Percentiles rank a stretch among this genome's conserved stretches.
These are phyloP conservation scores for Phialophora expanda DNA, from an alignment of 2,329 filamentous ascomycete genomes.

Conservation along the genomic window DNA sequence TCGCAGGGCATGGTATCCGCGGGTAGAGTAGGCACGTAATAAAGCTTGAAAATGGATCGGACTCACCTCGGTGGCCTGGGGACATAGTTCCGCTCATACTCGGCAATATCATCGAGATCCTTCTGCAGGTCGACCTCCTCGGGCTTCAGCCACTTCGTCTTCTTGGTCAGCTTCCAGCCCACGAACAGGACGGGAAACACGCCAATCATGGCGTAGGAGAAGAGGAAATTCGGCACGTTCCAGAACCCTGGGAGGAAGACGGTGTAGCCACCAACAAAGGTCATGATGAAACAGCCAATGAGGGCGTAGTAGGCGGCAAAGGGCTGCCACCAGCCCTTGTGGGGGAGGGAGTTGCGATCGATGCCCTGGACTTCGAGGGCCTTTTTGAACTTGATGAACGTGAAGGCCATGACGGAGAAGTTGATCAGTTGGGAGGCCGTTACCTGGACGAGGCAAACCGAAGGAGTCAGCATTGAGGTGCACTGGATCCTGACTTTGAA, in stretches of 20 bases:
- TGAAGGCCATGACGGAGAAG: conserved; percentile 70
- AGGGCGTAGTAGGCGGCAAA: conserved; percentile 73
- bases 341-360: conserved; percentile 70
- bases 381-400: conserved; percentile 74
- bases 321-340: conserved; percentile 71
- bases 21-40: neutral
- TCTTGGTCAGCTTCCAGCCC: conserved; percentile 73
- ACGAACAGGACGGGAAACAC: conserved; percentile 72
- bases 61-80: conserved; percentile 59
- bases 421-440: conserved; percentile 78
- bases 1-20: no score
- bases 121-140: conserved; percentile 67
- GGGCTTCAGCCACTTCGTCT: conserved; percentile 62
- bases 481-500: neutral
- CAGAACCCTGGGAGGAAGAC: conserved; percentile 74
- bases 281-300: conserved; percentile 69
- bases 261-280: conserved; percentile 74
- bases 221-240: conserved; percentile 73
- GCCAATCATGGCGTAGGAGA: conserved; percentile 76
- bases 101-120: conserved; percentile 69
- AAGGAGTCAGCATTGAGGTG: neutral
- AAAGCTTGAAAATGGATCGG: neutral
- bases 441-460: conserved; percentile 47
- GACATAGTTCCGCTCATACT: conserved; percentile 68
- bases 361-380: conserved; percentile 73